Conservation (phyloP, 2,329 filamentous ascomycete species). For the Beauveria asiatica region DNA sequence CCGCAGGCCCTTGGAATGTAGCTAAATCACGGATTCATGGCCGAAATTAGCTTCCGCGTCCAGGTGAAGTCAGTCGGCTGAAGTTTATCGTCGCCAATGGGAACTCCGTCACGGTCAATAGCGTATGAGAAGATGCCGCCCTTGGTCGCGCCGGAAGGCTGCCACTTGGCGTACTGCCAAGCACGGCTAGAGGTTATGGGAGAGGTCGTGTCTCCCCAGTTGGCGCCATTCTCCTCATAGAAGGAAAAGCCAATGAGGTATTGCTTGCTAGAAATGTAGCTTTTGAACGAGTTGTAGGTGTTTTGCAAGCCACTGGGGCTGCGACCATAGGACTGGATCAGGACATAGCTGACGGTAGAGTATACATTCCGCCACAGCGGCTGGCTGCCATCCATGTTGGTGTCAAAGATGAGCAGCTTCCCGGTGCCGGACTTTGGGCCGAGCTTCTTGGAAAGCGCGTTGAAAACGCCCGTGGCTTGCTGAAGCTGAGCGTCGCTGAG, state of each 20-base stretch:
- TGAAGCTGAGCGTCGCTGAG: neutral
- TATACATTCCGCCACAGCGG: constrained; percentile 7
- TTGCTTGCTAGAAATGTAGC: constrained; percentile 5
- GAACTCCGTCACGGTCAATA: constrained; percentile 10
- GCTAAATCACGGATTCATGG: constrained; percentile 9
- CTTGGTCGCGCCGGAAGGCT: constrained; percentile 5
- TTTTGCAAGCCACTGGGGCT: neutral
- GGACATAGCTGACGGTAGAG: constrained; percentile 4
- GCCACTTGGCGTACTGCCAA: constrained; percentile 8
- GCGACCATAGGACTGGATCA: constrained; percentile 10
- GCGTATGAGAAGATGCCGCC: constrained; percentile 12
- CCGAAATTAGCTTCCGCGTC: neutral
- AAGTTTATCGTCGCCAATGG: neutral
- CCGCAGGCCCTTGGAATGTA: too few species aligned
- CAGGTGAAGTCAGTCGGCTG: constrained; percentile 5
- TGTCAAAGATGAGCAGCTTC: constrained; percentile 9
- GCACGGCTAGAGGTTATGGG: constrained; percentile 7
- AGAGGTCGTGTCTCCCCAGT: constrained; percentile 6
- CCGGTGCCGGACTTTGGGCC: constrained; percentile 10
- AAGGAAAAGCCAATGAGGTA: constrained; percentile 10
- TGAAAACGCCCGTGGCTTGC: constrained; percentile 7
- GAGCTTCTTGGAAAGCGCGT: constrained; percentile 6
- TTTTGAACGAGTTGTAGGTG: constrained; percentile 4
- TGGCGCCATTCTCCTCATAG: constrained; percentile 5
- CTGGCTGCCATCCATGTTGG: constrained; percentile 5